A percentile compares a stretch with the other conserved stretches of the same genome.
These are phyloP conservation scores for Logfia minima DNA, from an alignment of 129 eudicot species.

Conservation along the genomic window DNA sequence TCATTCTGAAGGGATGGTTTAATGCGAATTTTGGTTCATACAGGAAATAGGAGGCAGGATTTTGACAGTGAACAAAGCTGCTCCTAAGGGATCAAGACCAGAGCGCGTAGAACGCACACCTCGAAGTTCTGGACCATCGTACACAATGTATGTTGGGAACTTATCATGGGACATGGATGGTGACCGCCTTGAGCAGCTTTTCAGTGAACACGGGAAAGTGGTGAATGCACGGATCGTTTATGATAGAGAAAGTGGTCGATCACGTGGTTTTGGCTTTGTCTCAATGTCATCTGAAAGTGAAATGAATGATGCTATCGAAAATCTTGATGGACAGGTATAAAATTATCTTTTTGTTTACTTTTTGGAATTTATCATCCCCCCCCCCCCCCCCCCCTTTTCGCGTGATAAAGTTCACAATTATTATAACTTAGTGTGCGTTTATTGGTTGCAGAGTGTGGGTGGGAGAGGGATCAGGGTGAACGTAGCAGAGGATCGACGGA, in stretches of 20 bases:
- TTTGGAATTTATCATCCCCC: not conserved
- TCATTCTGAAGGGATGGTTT: not conserved
- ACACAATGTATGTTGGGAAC: slow-evolving; percentile 50
- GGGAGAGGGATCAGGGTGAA: slow-evolving; percentile 68
- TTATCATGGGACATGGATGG: slow-evolving; percentile 72
- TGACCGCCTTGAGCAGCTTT: slow-evolving; percentile 54
- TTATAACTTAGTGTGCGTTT: not conserved
- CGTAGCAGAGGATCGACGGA: slow-evolving; percentile 56
- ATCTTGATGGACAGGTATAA: slow-evolving; percentile 72
- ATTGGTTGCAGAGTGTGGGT: slow-evolving; percentile 44
- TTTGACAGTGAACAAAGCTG: slow-evolving; percentile 4
- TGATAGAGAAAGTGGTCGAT: slow-evolving; percentile 60
- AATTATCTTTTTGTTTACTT: not conserved
- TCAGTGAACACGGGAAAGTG: slow-evolving; percentile 65
- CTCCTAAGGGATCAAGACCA: not conserved
- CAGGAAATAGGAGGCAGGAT: slow-evolving; percentile 2
- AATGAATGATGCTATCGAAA: slow-evolving; percentile 58
- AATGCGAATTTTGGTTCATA: not conserved
- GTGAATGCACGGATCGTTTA: slow-evolving; percentile 51
- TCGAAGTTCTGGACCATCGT: not conserved
- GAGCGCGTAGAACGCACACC: not conserved
- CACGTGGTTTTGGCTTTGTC: slow-evolving; percentile 79
- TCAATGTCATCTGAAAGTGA: slow-evolving; percentile 58
- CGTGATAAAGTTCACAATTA: not conserved
- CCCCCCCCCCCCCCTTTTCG: not conserved